phyloP scores from a whole-genome alignment of 2,329 filamentous ascomycete species.

The Chaetomiaceae sp. region DNA sequence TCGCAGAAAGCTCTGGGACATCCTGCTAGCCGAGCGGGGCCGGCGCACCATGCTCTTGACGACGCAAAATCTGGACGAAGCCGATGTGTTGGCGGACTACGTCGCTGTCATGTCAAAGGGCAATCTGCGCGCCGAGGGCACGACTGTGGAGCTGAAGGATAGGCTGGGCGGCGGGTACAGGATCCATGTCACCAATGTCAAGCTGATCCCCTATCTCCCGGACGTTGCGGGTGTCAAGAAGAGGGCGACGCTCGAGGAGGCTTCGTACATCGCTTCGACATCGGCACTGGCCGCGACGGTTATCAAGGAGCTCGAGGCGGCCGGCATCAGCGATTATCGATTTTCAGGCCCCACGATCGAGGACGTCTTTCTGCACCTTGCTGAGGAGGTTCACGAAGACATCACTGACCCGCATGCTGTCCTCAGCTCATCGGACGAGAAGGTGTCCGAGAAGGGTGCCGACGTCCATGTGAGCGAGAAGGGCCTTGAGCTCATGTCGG shows the following conservation, averaged over 20 bases:
- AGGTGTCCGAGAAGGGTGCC: conserved; percentile 15
- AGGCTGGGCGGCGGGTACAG: conserved; percentile 78
- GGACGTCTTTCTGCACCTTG: conserved; percentile 83
- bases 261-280: conserved; percentile 65
- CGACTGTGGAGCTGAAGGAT: conserved; percentile 81
- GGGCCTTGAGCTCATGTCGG: conserved; percentile 58
- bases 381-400: conserved; percentile 68
- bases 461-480: conserved; percentile 30
- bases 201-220: conserved; percentile 42
- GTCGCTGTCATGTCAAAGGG: conserved; percentile 87
- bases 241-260: conserved; percentile 62
- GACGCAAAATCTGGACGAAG: conserved; percentile 91
- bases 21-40: conserved; percentile 78
- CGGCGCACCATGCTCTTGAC: conserved; percentile 79
- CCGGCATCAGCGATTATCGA: conserved; percentile 69
- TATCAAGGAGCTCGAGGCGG: conserved; percentile 62
- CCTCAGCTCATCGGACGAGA: conserved; percentile 26
- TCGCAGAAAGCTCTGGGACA: conserved; percentile 89
- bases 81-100: conserved; percentile 81
- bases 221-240: conserved; percentile 52
- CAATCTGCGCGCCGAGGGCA: conserved; percentile 73
- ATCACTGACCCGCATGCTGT: conserved; percentile 8
- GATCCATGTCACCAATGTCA: conserved; percentile 64
- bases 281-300: conserved; percentile 68
- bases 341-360: conserved; percentile 88